Evolutionary conservation across 176 grass and related monocot genomes (phyloP).

Genomic region (Zoysia japonica): DNA sequence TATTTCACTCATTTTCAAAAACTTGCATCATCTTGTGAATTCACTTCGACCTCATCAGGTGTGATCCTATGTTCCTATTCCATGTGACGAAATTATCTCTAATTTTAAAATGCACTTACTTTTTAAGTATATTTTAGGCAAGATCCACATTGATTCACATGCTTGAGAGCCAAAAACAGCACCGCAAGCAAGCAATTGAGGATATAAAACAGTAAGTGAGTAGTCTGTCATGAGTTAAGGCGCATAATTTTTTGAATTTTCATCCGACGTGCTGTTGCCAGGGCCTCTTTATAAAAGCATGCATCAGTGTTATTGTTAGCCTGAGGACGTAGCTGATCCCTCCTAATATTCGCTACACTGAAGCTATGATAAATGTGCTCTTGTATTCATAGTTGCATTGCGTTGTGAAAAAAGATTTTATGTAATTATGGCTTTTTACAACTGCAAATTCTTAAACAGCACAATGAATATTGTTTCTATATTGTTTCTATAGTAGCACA

Average conservation of each 20-base stretch:
- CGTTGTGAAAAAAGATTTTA: not conserved
- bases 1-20: constrained; percentile 89
- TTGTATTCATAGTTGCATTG: not conserved
- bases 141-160: constrained; percentile 93
- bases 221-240: constrained; percentile 17
- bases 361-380: not conserved
- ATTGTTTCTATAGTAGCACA: no score
- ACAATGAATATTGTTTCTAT: no score
- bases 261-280: not conserved
- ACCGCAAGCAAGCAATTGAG: constrained; percentile 76
- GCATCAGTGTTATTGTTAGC: not conserved
- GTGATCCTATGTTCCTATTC: constrained; percentile 2
- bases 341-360: not conserved
- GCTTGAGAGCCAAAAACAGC: constrained; percentile 84
- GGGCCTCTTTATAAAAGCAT: not conserved
- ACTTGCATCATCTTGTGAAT: constrained; percentile 88
- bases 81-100: not conserved
- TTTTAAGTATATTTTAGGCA: constrained; percentile 52
- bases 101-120: constrained; percentile 7
- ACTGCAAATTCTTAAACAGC: no score
- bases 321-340: not conserved
- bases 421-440: no score
- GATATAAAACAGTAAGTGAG: constrained; percentile 76
- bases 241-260: not conserved
- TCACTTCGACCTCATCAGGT: constrained; percentile 89